Evolutionary conservation across 2,329 filamentous ascomycete species (phyloP).

Genomic region (Diaporthe caulivora): DNA sequence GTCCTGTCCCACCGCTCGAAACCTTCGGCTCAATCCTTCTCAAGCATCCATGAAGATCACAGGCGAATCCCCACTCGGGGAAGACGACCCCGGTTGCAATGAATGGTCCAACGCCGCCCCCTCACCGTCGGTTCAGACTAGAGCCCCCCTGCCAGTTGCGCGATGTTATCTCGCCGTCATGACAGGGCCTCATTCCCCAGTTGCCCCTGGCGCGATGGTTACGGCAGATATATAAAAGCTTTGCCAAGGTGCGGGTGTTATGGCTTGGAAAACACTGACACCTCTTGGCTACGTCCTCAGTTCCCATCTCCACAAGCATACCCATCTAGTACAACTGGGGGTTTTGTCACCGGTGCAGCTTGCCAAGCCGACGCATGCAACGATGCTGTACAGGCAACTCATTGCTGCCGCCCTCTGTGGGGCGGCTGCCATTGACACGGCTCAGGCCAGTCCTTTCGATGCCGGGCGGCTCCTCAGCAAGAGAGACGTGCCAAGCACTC

Average conservation of each 20-base stretch:
- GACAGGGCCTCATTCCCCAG: conserved; percentile 6
- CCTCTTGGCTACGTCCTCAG: conserved; percentile 17
- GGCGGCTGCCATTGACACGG: conserved; percentile 9
- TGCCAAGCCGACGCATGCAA: conserved; percentile 23
- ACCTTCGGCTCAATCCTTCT: not conserved
- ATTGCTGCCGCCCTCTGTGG: conserved; percentile 19
- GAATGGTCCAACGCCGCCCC: not conserved
- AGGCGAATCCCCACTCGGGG: conserved; percentile 17
- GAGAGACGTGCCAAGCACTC: conserved; percentile 41
- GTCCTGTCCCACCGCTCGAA: not conserved
- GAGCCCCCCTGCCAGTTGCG: conserved; percentile 9
- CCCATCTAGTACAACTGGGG: not conserved
- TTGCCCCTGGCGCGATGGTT: not conserved
- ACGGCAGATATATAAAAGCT: conserved; percentile 22
- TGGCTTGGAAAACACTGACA: not conserved
- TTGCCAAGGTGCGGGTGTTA: conserved; percentile 14
- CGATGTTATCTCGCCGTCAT: conserved; percentile 15
- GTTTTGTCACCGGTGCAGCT: not conserved
- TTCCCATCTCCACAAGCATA: not conserved
- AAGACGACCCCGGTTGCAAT: conserved; percentile 4
- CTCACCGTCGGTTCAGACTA: not conserved
- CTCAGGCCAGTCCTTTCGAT: conserved; percentile 26
- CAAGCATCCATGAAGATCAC: not conserved
- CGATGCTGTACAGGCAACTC: conserved; percentile 32
- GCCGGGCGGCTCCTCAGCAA: conserved; percentile 7